Conservation (phyloP, 768 basidiomycete genomes). For the Cyathus striatus region DNA sequence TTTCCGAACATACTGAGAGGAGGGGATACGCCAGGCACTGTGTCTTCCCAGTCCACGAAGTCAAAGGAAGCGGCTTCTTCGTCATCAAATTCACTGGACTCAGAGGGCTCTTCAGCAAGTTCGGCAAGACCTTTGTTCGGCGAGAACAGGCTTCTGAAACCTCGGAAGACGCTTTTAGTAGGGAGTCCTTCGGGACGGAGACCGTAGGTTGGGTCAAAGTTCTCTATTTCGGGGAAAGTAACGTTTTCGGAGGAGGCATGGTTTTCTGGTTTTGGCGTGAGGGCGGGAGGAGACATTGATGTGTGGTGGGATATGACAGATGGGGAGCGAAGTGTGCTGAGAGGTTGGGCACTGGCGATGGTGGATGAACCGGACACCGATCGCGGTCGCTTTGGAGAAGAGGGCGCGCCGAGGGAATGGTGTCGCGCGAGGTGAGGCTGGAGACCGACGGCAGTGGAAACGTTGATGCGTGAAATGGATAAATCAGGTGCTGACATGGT, state of each 20-base stretch:
- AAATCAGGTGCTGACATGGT: constrained; percentile 38
- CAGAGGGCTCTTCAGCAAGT: constrained; percentile 61
- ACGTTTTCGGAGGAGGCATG: constrained; percentile 23
- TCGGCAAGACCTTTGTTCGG: constrained; percentile 71
- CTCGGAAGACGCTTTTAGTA: constrained; percentile 73
- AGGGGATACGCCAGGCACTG: constrained; percentile 39
- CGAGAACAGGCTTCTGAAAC: constrained; percentile 70
- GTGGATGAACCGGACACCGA: constrained; percentile 35
- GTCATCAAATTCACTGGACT: constrained; percentile 28
- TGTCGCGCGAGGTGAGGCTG: constrained; percentile 18
- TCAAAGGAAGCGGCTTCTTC: constrained; percentile 54
- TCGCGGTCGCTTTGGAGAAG: constrained; percentile 27
- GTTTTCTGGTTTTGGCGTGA: constrained; percentile 13
- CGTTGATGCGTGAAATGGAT: constrained; percentile 12
- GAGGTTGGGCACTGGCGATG: too few species aligned
- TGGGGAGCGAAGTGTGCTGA: constrained; percentile 22
- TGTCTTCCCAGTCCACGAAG: constrained; percentile 67
- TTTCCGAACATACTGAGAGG: constrained; percentile 33
- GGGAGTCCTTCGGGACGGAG: constrained; percentile 89
- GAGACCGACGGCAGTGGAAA: constrained; percentile 7
- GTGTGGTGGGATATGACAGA: constrained; percentile 11
- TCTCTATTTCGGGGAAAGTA: constrained; percentile 53
- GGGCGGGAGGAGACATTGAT: constrained; percentile 9
- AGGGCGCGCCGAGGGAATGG: constrained; percentile 14
- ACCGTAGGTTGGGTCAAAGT: constrained; percentile 96